phyloP scores from a whole-genome alignment of 495 filamentous ascomycete genomes.

The Penicillium herquei region DNA sequence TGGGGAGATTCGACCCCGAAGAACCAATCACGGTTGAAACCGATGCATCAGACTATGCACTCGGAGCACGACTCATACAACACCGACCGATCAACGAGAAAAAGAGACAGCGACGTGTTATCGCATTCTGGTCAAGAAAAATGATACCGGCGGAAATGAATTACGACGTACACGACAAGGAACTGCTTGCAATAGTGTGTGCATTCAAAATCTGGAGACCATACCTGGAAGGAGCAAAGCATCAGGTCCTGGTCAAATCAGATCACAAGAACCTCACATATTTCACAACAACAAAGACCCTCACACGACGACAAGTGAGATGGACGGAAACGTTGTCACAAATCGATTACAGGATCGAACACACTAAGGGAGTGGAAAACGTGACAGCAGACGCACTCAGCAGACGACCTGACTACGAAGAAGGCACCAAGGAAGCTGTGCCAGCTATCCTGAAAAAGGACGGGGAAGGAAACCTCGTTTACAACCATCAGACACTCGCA shows the following conservation, averaged over 20 bases:
- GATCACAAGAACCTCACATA: constrained; percentile 21
- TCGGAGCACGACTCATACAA: too few relatives aligned
- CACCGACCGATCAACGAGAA: too few relatives aligned
- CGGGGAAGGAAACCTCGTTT: constrained; percentile 4
- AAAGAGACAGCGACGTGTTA: too few relatives aligned
- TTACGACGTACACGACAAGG: constrained; percentile 33
- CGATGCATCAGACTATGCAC: constrained; percentile 6
- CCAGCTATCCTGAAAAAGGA: constrained; percentile 9
- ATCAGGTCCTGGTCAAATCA: constrained; percentile 13
- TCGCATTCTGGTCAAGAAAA: constrained; percentile 28
- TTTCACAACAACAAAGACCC: constrained; percentile 18
- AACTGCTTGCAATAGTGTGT: constrained; percentile 25
- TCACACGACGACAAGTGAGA: constrained; percentile 14
- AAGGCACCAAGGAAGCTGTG: constrained; percentile 7
- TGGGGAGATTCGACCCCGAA: constrained; percentile 9
- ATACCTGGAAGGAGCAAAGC: constrained; percentile 15
- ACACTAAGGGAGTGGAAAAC: constrained; percentile 16
- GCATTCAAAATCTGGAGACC: constrained; percentile 27
- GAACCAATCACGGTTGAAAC: constrained; percentile 12
- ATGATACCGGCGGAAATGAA: constrained; percentile 26
- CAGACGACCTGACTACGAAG: constrained; percentile 12
- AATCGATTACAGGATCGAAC: constrained; percentile 15
- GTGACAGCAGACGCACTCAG: constrained; percentile 10
- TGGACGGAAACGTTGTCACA: constrained; percentile 8
- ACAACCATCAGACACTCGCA: constrained; percentile 4